Evolutionary conservation across 495 filamentous ascomycete genomes (phyloP).

Genomic region (Neurospora sp.): DNA sequence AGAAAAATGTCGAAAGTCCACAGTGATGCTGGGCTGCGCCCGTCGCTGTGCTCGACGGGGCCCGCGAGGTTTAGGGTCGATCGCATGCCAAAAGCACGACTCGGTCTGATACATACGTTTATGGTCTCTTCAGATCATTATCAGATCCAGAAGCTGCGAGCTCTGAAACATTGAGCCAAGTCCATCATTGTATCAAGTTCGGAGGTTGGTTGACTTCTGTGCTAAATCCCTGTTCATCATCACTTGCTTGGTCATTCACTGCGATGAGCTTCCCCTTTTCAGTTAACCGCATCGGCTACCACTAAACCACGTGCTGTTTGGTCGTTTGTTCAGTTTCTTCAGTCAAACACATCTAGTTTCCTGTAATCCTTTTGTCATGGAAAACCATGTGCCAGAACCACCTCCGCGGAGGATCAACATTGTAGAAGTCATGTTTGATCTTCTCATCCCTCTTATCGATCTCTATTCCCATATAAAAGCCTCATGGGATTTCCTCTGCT

Average conservation of each 20-base stretch:
- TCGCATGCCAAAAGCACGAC: background rate
- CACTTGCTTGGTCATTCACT: background rate
- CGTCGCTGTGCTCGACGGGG: background rate
- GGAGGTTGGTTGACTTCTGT: background rate
- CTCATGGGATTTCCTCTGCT: background rate
- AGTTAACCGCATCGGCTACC: background rate
- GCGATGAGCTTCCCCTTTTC: background rate
- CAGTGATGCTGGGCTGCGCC: background rate
- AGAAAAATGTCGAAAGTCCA: background rate
- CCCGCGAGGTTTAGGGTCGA: background rate
- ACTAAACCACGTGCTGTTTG: background rate
- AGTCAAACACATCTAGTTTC: background rate
- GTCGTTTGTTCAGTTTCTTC: background rate
- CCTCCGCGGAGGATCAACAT: background rate
- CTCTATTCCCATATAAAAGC: background rate
- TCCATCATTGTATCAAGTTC: background rate
- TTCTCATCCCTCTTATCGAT: background rate
- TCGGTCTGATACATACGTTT: background rate
- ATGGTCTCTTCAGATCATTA: background rate
- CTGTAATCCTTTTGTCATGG: background rate
- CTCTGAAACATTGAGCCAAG: background rate
- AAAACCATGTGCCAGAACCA: background rate
- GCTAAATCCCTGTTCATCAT: background rate
- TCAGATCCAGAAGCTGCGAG: background rate
- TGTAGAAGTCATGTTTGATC: background rate